Evolutionary conservation across 2,329 filamentous ascomycete species (phyloP).

Genomic region (Aspergillus proliferans): DNA sequence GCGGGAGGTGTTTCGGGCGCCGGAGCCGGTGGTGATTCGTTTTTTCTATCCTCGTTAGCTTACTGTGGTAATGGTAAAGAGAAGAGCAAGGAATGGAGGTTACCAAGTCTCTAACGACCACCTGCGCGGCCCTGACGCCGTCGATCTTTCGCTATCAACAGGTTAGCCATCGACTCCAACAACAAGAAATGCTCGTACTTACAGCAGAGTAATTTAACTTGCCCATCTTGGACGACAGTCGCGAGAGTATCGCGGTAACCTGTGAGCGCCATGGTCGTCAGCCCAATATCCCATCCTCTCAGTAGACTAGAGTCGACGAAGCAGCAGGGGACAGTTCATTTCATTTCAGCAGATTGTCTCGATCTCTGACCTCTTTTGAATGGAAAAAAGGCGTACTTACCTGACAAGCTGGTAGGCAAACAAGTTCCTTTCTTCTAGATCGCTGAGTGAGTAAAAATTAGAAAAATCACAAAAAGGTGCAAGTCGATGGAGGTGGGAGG

Average conservation of each 20-base stretch:
- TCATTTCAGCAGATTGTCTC: too few species aligned
- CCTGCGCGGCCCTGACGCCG: constrained; percentile 41
- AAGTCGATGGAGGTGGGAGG: too few species aligned
- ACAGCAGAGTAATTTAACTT: constrained; percentile 37
- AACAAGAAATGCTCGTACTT: constrained; percentile 7
- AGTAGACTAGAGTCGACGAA: too few species aligned
- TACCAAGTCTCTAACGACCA: constrained; percentile 41
- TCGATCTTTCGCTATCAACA: constrained; percentile 36
- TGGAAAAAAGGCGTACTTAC: too few species aligned
- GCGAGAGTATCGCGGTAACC: not conserved
- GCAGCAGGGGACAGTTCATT: too few species aligned
- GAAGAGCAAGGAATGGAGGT: constrained; percentile 4
- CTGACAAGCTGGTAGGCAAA: too few species aligned
- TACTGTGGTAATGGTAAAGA: not conserved
- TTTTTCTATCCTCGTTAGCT: constrained; percentile 23
- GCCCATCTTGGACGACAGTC: constrained; percentile 24
- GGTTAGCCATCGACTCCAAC: constrained; percentile 10
- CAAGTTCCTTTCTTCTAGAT: too few species aligned
- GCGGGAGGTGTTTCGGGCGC: constrained; percentile 22
- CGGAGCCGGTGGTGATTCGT: constrained; percentile 24
- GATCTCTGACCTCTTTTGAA: too few species aligned
- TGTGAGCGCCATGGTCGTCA: not conserved
- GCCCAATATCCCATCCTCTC: not conserved
- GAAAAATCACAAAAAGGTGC: too few species aligned
- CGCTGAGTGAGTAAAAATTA: too few species aligned